Evolutionary conservation across 345 rosid genomes (phyloP), one percentile per base, ranked within the genome.

Genomic region (Murraya koenigii): DNA sequence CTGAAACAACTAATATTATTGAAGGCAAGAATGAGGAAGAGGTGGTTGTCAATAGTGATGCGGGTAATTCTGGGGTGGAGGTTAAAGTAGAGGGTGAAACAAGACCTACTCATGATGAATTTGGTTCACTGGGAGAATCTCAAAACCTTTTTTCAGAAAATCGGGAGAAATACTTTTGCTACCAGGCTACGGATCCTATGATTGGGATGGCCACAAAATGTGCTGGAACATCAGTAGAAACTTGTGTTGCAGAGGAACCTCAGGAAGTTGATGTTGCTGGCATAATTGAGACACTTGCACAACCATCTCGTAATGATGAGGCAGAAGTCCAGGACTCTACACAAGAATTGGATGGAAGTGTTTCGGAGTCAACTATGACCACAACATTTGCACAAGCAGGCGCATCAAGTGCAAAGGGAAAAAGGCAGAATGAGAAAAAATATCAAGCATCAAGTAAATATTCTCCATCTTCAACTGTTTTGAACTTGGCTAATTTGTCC

Each of bases 181-280:
- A 94, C 62, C 96, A 93, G 86, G 87, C 88, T 65, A 88, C 92
- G 38, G 92, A 89, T 81, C 92, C 90, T 75, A 88, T 92, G 77
- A 79, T 83, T 78, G 83, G 87, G 72, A 81, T 93, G 88, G 85
- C 82, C 23, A 86, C 89, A 82, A 94, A 88, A 59, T 76, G 85
- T 63, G 74, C 82, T 85, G 87, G 81, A 26, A 76, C 79, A 69
- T 81, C 85, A 28, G 86, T 80, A 39, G 95, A 80, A 81, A 82
- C 73, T 80, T 84, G 61, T 74, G 74, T 54, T 71, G 73, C 81
- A 28, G 93, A 82, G 75, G 87, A 85, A 74, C 55, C 44, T 80
- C 85, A 13, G 58, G 87, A 80, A 55, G 81, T 71, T 78, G 84
- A 76, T 71, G 62, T 63, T 38, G 64, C 56, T 74, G 75, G 73